Base-by-base conservation (phyloP, 2,329 filamentous ascomycete species). In the Xylaria sp. region DNA sequence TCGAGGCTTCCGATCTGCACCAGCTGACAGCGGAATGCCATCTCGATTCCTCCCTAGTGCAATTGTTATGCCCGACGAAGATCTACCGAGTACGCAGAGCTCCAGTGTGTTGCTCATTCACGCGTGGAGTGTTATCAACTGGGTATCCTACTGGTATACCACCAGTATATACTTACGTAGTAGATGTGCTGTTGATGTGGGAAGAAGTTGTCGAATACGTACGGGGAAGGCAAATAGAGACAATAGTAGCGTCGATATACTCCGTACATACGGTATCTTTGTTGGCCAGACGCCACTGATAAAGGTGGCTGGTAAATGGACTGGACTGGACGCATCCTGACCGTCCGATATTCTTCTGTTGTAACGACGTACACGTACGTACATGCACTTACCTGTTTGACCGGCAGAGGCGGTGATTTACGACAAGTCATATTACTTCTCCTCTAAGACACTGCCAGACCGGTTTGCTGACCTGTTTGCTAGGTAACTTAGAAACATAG, bases 291-390 rank as follows among this genome's bases (percentile, higher is more conserved):
- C 52, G 52, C 31, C 28, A 13, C 55, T 23, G 55, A 57, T 43
- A 57, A 57, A 41, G 20, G 55, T 64, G 64, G 39, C 39, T 67
- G 18, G 52, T 58, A 36, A 46, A 67, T 63, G 46, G 60, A n/a
- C 39, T 54, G 20, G 55, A 33, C 25, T 28, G 9, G 46, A 18
- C 39, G 61, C 55, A 54, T 41, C 51, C 55, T 41, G 49, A 49
- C 65, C 61, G n/a, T n/a, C 3, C 9, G 23, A 15, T 28, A 52
- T 18, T 52, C 20, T 36, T 36, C 33, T 10, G 8, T 36, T 28
- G 28, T 28, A 28, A 28, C 28, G 28, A 28, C 33, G 33, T 36
- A 36, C 10, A 36, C 33, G 8, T 36, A 36, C 33, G 2, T 36
- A 36, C 33, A 8, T 36, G 28, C 25, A 25, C 25, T 25, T 25